phyloP scores from a whole-genome alignment of 176 grass and related monocot species.

The Stipa capillata region DNA sequence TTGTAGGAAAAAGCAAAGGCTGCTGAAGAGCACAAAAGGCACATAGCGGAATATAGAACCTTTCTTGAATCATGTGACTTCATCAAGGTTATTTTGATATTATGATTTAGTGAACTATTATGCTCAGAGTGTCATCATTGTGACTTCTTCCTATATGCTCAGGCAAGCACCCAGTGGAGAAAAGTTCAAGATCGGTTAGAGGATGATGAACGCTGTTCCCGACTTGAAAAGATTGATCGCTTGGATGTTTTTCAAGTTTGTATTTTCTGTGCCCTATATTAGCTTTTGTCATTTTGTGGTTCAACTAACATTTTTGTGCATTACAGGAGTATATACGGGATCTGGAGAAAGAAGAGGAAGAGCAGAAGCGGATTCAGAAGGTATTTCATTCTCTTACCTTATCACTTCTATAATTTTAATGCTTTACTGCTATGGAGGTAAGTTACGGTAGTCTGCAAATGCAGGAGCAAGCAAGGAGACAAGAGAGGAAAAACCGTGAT shows the following conservation, averaged over 20 bases:
- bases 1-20: conserved; percentile 91
- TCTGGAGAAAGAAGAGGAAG: conserved; percentile 22
- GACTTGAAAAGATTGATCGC: conserved; percentile 84
- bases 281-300: background rate
- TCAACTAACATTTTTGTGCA: conserved; percentile 22
- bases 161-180: conserved; percentile 84
- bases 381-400: conserved; percentile 18
- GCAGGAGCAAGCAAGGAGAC: conserved; percentile 65
- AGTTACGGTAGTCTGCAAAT: background rate
- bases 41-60: conserved; percentile 67
- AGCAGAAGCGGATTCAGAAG: conserved; percentile 78
- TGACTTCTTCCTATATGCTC: background rate
- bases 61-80: conserved; percentile 98
- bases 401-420: background rate
- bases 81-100: conserved; percentile 62
- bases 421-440: background rate
- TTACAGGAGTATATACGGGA: conserved; percentile 49
- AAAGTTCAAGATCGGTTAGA: conserved; percentile 89
- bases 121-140: background rate
- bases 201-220: conserved; percentile 74
- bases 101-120: conserved; percentile 3
- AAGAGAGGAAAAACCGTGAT: conserved; percentile 89
- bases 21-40: conserved; percentile 67
- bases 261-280: conserved; percentile 5
- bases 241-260: conserved; percentile 89